A percentile compares a stretch with the other conserved stretches of the same genome.
phyloP scores from a whole-genome alignment of 805 yeast species.

The Ascoidea asiatica region DNA sequence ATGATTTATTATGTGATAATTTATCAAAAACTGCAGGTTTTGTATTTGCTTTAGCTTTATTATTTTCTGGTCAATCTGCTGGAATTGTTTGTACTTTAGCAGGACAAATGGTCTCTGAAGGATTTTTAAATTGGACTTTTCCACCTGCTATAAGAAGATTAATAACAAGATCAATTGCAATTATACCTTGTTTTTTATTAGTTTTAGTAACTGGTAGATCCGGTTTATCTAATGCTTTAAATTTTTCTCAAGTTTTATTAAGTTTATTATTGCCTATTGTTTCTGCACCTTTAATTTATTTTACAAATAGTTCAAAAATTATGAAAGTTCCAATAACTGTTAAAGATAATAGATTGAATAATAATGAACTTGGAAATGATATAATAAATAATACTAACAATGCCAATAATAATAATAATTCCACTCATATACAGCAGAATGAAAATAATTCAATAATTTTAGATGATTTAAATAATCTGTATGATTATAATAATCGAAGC shows the following conservation, averaged over 20 bases:
- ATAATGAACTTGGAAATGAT: too few species aligned
- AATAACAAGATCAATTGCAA: constrained; percentile 71
- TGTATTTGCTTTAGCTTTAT: constrained; percentile 76
- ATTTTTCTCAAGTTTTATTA: constrained; percentile 72
- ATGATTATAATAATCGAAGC: too few species aligned
- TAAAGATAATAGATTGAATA: background rate
- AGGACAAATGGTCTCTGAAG: constrained; percentile 89
- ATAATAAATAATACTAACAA: too few species aligned
- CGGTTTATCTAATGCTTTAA: constrained; percentile 64
- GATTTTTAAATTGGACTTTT: constrained; percentile 67
- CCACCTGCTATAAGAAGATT: constrained; percentile 75
- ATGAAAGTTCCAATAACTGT: constrained; percentile 34
- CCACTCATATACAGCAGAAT: too few species aligned
- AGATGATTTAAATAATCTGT: background rate
- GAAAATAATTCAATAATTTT: background rate
- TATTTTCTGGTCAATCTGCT: constrained; percentile 89
- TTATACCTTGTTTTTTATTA: constrained; percentile 71
- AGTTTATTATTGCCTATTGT: constrained; percentile 75
- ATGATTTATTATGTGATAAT: constrained; percentile 52
- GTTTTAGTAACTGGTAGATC: constrained; percentile 65
- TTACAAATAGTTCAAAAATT: constrained; percentile 54
- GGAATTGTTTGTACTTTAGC: constrained; percentile 91
- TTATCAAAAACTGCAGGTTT: constrained; percentile 80
- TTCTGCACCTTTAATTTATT: constrained; percentile 75
- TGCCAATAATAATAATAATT: too few species aligned